Evolutionary conservation across 1,139 yeast genomes (phyloP).

Genomic region (Saccharomycopsis hybrid): DNA sequence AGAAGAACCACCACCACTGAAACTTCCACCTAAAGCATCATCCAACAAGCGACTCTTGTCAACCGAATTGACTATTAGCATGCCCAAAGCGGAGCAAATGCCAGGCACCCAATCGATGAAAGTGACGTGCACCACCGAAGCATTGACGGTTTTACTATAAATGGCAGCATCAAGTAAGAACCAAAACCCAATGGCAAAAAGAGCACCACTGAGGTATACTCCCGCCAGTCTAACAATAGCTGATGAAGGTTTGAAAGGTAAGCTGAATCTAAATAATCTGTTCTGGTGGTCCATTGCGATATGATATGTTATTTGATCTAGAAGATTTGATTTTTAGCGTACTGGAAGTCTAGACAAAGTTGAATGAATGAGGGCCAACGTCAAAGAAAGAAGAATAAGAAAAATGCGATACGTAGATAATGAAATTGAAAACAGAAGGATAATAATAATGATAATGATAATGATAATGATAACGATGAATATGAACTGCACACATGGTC

Average conservation of each 20-base stretch:
- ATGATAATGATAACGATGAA: too few relatives aligned
- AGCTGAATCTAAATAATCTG: slow-evolving; percentile 16
- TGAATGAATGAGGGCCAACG: too few relatives aligned
- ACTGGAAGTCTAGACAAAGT: too few relatives aligned
- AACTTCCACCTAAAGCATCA: slow-evolving; percentile 38
- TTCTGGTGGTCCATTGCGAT: slow-evolving; percentile 17
- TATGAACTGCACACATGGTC: too few relatives aligned
- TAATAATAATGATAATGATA: too few relatives aligned
- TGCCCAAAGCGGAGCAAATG: slow-evolving; percentile 81
- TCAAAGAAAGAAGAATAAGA: too few relatives aligned
- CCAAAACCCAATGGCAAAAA: slow-evolving; percentile 85
- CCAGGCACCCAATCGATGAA: slow-evolving; percentile 95
- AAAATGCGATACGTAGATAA: too few relatives aligned
- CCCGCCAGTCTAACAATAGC: slow-evolving; percentile 14
- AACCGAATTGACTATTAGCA: slow-evolving; percentile 85
- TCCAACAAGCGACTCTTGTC: slow-evolving; percentile 75
- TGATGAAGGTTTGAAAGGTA: slow-evolving; percentile 20
- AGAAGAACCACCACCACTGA: slow-evolving; percentile 32
- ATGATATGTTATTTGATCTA: too few relatives aligned
- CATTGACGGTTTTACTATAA: slow-evolving; percentile 78
- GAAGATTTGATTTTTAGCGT: too few relatives aligned
- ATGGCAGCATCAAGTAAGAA: slow-evolving; percentile 82
- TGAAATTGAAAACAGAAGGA: too few relatives aligned
- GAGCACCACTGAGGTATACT: slow-evolving; percentile 21
- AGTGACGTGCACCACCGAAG: slow-evolving; percentile 78